Evolutionary conservation across 2,329 filamentous ascomycete genomes (phyloP).

Genomic region (Trichophyton schoenleinii): DNA sequence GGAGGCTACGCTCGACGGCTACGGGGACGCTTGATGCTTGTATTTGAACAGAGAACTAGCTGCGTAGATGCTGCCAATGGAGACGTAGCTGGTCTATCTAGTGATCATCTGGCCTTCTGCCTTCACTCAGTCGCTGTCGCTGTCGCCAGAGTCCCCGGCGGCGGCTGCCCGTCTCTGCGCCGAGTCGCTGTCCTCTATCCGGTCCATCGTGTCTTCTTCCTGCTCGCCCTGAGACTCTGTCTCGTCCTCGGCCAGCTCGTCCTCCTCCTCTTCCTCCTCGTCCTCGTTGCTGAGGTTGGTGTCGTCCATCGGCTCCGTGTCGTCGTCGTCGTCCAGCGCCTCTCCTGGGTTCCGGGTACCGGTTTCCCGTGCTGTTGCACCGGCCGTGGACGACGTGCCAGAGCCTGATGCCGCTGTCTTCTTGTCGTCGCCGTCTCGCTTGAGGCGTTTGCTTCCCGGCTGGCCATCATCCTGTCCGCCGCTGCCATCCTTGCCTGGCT

Average conservation of each 20-base stretch:
- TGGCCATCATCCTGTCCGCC: conserved; percentile 49
- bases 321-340: not conserved
- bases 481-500: conserved; percentile 38
- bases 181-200: conserved; percentile 5
- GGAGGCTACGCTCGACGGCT: no score
- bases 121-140: not conserved
- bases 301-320: conserved; percentile 2
- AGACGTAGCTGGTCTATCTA: no score
- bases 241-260: conserved; percentile 15
- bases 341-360: not conserved
- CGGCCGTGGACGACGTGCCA: not conserved
- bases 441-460: conserved; percentile 15
- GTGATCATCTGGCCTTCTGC: no score
- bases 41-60: no score
- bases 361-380: not conserved
- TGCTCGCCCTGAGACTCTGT: conserved; percentile 15
- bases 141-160: conserved; percentile 1
- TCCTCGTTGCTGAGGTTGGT: conserved; percentile 6
- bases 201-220: not conserved
- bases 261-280: conserved; percentile 16
- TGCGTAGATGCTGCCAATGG: no score
- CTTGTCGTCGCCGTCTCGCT: conserved; percentile 17
- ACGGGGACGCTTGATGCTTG: no score
- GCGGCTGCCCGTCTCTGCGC: not conserved
- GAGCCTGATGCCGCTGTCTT: conserved; percentile 9